Base-by-base conservation (phyloP, 1,284 basidiomycete genomes). In the Ganoderma sinense region DNA sequence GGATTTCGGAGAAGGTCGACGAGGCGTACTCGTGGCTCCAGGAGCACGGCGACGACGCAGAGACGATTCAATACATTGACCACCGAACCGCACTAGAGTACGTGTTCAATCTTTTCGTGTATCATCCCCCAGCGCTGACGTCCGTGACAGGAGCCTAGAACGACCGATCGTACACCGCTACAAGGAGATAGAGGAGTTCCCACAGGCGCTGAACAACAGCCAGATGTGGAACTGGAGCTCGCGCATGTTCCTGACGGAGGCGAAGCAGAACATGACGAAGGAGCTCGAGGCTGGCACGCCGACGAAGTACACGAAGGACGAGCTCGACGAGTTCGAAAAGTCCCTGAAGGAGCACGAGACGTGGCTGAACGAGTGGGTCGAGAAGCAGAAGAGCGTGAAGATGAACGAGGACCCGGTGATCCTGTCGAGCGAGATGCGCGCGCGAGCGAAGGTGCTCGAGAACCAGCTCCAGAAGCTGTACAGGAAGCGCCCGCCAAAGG, bases 11-110 rank as follows among this genome's bases (percentile, higher is more conserved):
- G 65, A 89, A 90, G 77, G 83, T 95, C 5, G 88, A 91, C 26
- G 90, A 93, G 66, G 89, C 93, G 0, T 90, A 92, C 71, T 81
- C 84, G 29, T 99, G 97, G 97, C 84, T 99, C 73, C 87, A 90
- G 76, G 95, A 97, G 48, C 86, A 93, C 66, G 96, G 91, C n/a
- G 97, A 98, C 76, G 81, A 86, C 16, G 97, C 97, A 0, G 89
- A 93, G 65, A 94, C 91, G 14, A 86, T 85, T 26, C 88, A 91
- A 62, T 86, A 97, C 69, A 83, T 91, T 73, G 87, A 90, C 71
- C 94, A 95, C 80, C 89, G 94, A 63, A 86, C 87, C 51, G 89
- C 87, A 18, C 82, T 99, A 26, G 96, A 98, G 94, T 96, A 29
- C 59, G 59, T 61, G n/a, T 13, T 14, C 39, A 40, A 1, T 23